Evolutionary conservation across 1,284 basidiomycete species (phyloP).

Genomic region (Sporisorium exsertum): DNA sequence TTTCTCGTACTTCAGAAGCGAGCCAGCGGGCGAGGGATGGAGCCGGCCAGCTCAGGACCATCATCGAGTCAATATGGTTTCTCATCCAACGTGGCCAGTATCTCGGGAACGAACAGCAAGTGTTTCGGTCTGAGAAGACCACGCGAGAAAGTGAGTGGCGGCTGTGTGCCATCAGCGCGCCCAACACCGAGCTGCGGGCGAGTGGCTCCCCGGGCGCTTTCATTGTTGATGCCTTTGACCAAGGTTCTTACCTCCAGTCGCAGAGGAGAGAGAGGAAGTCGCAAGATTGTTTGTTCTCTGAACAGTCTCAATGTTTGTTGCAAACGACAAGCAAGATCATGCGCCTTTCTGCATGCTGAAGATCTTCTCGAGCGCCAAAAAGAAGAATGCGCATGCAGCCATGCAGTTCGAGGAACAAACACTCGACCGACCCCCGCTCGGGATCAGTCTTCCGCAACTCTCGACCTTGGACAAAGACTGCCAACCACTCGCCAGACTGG

Average conservation of each 20-base stretch:
- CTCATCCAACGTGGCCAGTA: too few species aligned
- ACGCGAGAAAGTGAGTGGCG: neutral
- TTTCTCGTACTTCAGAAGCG: too few species aligned
- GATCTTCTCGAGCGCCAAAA: conserved; percentile 22
- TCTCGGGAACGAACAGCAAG: too few species aligned
- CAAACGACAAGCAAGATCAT: neutral
- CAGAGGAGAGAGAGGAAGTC: too few species aligned
- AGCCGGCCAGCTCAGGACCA: too few species aligned
- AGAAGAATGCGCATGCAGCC: conserved; percentile 9
- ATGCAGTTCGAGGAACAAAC: conserved; percentile 7
- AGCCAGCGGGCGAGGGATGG: too few species aligned
- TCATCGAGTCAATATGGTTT: too few species aligned
- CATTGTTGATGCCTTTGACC: too few species aligned
- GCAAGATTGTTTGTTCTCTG: too few species aligned
- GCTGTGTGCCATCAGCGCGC: neutral
- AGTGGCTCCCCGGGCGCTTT: neutral
- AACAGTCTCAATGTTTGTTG: neutral
- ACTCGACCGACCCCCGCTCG: neutral
- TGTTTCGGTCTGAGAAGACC: neutral
- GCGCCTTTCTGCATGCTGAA: conserved; percentile 4
- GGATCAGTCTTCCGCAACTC: neutral
- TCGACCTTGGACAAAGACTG: neutral
- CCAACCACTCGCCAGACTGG: neutral
- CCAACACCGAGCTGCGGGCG: neutral
- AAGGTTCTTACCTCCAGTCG: too few species aligned